Conservation (phyloP, 192 early-diverging fungal species). For the Haplosporangium gracile region DNA sequence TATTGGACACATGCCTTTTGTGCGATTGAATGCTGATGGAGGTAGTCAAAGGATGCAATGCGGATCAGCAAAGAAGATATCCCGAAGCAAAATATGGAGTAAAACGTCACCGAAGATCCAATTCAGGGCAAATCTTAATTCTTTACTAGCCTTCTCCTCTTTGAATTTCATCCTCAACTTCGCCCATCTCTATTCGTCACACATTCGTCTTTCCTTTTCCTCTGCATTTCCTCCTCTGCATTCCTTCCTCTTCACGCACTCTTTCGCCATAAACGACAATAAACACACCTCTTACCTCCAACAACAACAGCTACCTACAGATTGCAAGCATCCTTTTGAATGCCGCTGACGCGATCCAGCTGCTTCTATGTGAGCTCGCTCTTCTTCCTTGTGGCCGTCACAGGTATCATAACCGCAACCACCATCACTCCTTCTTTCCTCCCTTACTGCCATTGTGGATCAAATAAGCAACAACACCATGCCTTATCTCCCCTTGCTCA, state of each 20-base stretch:
- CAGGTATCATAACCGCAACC: constrained; percentile 20
- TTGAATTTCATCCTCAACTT: not conserved
- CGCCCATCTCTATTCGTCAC: not conserved
- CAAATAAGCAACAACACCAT: not conserved
- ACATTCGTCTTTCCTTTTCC: not conserved
- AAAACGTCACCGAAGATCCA: not conserved
- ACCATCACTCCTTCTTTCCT: not conserved
- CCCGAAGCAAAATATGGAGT: constrained; percentile 8
- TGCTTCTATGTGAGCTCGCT: constrained; percentile 59
- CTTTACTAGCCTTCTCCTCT: no score
- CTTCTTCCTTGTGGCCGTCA: constrained; percentile 57
- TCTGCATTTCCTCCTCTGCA: not conserved
- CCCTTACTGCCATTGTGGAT: not conserved
- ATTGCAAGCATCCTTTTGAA: constrained; percentile 8
- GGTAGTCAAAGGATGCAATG: not conserved
- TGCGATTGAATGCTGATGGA: not conserved
- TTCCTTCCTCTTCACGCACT: not conserved
- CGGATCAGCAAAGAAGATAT: not conserved
- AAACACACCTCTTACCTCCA: not conserved
- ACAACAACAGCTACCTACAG: not conserved
- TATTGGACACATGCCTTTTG: not conserved
- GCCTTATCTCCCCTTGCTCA: not conserved
- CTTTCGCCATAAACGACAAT: not conserved
- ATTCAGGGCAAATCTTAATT: not conserved
- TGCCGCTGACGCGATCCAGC: constrained; percentile 55